Percentiles rank a stretch among this genome's conserved stretches.
Evolutionary conservation across 345 rosid genomes (phyloP).

Genomic region (Pseudoturritis turrita): DNA sequence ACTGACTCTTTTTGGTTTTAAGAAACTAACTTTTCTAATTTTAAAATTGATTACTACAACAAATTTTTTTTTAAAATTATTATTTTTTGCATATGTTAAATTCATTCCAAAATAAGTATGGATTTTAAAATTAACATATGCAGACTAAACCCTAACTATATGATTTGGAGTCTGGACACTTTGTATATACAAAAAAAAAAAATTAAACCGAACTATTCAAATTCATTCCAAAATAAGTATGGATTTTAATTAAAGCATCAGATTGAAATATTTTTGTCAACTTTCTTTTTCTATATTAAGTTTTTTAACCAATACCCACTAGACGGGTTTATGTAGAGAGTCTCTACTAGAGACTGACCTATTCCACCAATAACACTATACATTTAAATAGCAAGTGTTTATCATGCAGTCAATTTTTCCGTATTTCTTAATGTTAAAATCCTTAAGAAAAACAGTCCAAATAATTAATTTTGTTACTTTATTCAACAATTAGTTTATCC

Average conservation of each 20-base stretch:
- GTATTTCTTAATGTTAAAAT: not conserved
- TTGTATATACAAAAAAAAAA: too few relatives aligned
- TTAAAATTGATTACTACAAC: too few relatives aligned
- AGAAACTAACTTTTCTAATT: too few relatives aligned
- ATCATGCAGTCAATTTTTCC: not conserved
- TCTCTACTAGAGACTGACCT: too few relatives aligned
- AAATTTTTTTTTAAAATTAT: too few relatives aligned
- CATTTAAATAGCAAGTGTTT: slow-evolving; percentile 2
- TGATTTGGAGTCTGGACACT: too few relatives aligned
- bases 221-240: not conserved
- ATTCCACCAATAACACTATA: not conserved
- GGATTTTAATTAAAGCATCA: not conserved
- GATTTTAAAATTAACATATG: too few relatives aligned
- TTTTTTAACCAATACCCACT: not conserved
- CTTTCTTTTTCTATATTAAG: not conserved
- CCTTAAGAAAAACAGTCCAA: not conserved
- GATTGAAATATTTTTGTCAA: not conserved
- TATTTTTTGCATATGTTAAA: too few relatives aligned
- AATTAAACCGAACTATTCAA: not conserved
- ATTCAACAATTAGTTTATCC: slow-evolving; percentile 1
- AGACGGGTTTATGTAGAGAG: not conserved
- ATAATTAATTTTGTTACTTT: not conserved
- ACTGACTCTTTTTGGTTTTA: too few relatives aligned
- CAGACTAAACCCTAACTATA: too few relatives aligned
- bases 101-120: too few relatives aligned